phyloP scores from a whole-genome alignment of 2,329 filamentous ascomycete genomes.

The Magnaporthiopsis poae region DNA sequence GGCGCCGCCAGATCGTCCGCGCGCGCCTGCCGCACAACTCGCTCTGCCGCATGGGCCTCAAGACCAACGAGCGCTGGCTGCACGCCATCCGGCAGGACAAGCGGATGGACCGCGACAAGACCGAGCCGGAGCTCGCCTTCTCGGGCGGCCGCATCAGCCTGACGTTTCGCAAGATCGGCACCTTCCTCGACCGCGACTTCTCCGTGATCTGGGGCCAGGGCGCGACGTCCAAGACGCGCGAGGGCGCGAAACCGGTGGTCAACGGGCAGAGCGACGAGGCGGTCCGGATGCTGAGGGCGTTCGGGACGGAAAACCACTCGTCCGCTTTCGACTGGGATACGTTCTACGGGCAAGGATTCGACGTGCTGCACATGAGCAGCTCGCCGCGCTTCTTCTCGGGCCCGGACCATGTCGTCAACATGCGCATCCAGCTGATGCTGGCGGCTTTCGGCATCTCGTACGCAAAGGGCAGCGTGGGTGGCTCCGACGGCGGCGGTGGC shows the following conservation, averaged over 20 bases:
- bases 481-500: conserved; percentile 15
- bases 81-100: conserved; percentile 90
- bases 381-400: conserved; percentile 43
- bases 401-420: conserved; percentile 36
- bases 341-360: conserved; percentile 70
- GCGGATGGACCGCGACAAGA: conserved; percentile 57
- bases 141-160: conserved; percentile 74
- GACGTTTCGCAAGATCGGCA: conserved; percentile 83
- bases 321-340: conserved; percentile 63
- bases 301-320: conserved; percentile 74
- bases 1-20: conserved; percentile 54
- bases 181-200: conserved; percentile 60
- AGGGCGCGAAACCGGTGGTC: conserved; percentile 51
- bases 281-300: conserved; percentile 62
- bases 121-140: conserved; percentile 59
- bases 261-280: conserved; percentile 60
- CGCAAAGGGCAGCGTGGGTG: conserved; percentile 33
- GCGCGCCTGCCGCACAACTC: conserved; percentile 78
- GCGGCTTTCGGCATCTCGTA: conserved; percentile 36
- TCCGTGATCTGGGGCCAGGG: conserved; percentile 84
- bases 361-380: conserved; percentile 61
- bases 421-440: conserved; percentile 40
- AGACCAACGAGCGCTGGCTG: conserved; percentile 78
- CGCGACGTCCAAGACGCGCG: conserved; percentile 57
- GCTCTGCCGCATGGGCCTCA: conserved; percentile 69